Evolutionary conservation across 2,329 filamentous ascomycete genomes (phyloP).

Genomic region (Exophiala aquamarina): DNA sequence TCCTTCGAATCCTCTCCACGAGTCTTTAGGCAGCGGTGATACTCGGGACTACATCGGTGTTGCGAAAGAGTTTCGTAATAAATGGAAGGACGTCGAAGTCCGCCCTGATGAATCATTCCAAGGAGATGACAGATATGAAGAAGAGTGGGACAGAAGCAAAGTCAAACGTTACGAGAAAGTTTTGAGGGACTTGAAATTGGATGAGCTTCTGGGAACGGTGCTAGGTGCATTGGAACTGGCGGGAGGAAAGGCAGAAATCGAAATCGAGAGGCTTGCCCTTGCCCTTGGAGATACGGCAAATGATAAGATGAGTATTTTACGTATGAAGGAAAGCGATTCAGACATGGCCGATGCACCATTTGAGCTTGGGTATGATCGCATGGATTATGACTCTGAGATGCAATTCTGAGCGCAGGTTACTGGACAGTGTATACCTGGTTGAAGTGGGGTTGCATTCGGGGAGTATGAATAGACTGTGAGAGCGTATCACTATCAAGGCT

Average conservation of each 20-base stretch:
- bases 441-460: no score
- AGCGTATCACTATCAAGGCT: no score
- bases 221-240: conserved; percentile 61
- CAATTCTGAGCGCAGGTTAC: no score
- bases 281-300: conserved; percentile 6
- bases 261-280: conserved; percentile 35
- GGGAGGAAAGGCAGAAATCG: conserved; percentile 52
- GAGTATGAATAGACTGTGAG: no score
- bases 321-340: neutral
- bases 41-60: conserved; percentile 60
- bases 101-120: conserved; percentile 18
- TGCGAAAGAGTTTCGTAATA: conserved; percentile 70
- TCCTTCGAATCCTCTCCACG: conserved; percentile 56
- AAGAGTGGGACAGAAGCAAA: conserved; percentile 22
- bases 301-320: neutral
- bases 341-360: neutral
- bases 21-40: conserved; percentile 54
- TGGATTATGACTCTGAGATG: conserved; percentile 1
- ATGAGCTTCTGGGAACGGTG: conserved; percentile 58
- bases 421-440: no score
- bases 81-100: conserved; percentile 57
- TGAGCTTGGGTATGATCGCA: neutral
- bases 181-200: conserved; percentile 62
- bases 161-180: conserved; percentile 36
- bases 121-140: conserved; percentile 28